Evolutionary conservation across 768 basidiomycete genomes (phyloP), one percentile per base, ranked within the genome.

Genomic region (Boletus bicolor): DNA sequence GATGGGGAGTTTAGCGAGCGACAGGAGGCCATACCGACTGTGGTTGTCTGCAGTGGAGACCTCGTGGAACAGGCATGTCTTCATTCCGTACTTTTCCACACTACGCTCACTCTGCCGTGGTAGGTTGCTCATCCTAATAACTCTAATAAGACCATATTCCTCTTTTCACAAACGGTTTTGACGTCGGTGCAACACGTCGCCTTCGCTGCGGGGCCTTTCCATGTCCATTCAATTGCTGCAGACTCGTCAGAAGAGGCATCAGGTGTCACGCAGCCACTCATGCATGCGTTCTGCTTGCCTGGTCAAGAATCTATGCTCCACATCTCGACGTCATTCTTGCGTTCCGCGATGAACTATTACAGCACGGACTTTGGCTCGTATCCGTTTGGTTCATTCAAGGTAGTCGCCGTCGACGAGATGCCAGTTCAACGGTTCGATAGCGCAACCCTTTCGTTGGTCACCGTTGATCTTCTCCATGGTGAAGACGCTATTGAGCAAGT

Each of bases 171-270:
- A 69, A 77, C 87, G 24, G 84, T 86, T 12, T 81, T 89, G 24
- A 95, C 94, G 0, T 94, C 94, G 21, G 91, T 88, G n/a, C 97
- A 98, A 68, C 97, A 98, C 66, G 86, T 99, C 56, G 87, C 91
- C 3, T 98, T 96, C 68, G 94, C 95, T 47, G 93, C 92, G 10
- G 97, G 97, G 2, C 95, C 96, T 5, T 98, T 98, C 68, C 85
- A 93, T 72, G 75, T 91, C 54, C 75, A 85, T 63, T 75, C 83
- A 11, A 84, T 92, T 47, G 82, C 86, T 37, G 72, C 81, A 12
- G 89, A 91, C 59, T 77, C 76, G 54, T 73, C 76, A 41, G 86
- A 87, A 51, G 87, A 87, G 55, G 82, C 85, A 36, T 73, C 79
- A 19, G 81, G 82, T 28, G 80, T 81, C 24, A 78, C 81, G 10